Percentiles rank a stretch among this genome's conserved stretches.
phyloP scores from a whole-genome alignment of 2,329 filamentous ascomycete genomes.

The Hypoxylon sp. region DNA sequence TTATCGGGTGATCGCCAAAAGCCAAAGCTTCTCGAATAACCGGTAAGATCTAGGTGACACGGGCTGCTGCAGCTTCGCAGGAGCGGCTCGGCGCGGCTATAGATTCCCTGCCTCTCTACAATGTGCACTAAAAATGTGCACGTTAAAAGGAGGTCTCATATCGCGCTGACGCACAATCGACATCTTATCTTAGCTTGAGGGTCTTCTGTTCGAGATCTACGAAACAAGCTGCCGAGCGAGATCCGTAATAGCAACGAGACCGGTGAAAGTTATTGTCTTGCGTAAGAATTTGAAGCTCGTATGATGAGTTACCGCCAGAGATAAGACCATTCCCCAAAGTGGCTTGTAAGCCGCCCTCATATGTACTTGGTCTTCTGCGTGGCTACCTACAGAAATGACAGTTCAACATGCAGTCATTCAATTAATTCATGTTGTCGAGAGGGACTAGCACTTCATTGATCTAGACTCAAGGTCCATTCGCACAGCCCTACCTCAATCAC shows the following conservation, averaged over 20 bases:
- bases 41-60: constrained; percentile 9
- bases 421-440: neutral
- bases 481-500: neutral
- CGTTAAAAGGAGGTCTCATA: neutral
- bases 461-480: neutral
- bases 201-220: neutral
- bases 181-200: constrained; percentile 1
- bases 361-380: neutral
- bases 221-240: neutral
- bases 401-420: neutral
- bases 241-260: neutral
- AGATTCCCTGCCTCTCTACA: neutral
- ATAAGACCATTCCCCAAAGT: constrained; percentile 6
- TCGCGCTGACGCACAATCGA: constrained; percentile 10
- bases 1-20: constrained; percentile 8
- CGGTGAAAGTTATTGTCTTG: neutral
- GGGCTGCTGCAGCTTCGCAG: constrained; percentile 8
- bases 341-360: constrained; percentile 1
- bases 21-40: constrained; percentile 7
- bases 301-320: neutral
- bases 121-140: neutral
- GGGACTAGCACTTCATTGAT: neutral
- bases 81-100: constrained; percentile 1
- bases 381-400: neutral
- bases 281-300: neutral